Percentiles rank a stretch among this genome's conserved stretches.
phyloP scores from a whole-genome alignment of 2,329 filamentous ascomycete genomes.

The Cytospora paraplurivora region DNA sequence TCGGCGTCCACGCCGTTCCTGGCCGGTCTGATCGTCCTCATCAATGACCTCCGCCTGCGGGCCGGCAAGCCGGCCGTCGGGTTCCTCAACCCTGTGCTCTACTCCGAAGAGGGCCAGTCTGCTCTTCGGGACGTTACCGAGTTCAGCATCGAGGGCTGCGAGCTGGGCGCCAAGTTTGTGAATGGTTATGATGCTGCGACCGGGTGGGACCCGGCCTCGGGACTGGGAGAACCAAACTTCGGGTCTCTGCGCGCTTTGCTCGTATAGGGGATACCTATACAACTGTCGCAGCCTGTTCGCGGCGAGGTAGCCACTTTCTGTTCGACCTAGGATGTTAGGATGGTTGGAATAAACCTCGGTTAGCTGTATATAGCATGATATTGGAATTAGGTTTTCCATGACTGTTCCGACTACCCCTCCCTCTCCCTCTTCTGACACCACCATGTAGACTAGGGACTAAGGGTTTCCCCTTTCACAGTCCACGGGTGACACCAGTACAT shows the following conservation, averaged over 20 bases:
- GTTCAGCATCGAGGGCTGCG: conserved; percentile 1
- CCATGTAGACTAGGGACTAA: no score
- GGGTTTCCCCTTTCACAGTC: no score
- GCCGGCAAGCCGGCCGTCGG: conserved; percentile 56
- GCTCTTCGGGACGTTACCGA: conserved; percentile 37
- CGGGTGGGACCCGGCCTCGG: conserved; percentile 39
- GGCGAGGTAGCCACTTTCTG: no score
- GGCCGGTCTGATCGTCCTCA: conserved; percentile 62
- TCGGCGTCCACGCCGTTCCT: conserved; percentile 64
- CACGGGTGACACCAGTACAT: no score
- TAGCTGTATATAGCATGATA: no score
- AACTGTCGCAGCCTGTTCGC: no score
- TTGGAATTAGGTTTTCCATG: no score
- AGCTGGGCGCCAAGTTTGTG: not conserved
- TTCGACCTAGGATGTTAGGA: no score
- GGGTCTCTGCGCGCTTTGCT: not conserved
- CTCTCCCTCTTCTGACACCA: no score
- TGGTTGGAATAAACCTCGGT: no score
- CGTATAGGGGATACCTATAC: not conserved
- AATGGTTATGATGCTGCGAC: conserved; percentile 39
- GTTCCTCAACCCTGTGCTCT: conserved; percentile 65
- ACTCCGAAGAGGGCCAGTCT: conserved; percentile 38
- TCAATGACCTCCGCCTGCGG: conserved; percentile 64
- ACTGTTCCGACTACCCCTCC: no score
- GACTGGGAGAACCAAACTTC: conserved; percentile 4